Evolutionary conservation across 169 alveolate species (phyloP).

Genomic region (Eimeria acervulina): DNA sequence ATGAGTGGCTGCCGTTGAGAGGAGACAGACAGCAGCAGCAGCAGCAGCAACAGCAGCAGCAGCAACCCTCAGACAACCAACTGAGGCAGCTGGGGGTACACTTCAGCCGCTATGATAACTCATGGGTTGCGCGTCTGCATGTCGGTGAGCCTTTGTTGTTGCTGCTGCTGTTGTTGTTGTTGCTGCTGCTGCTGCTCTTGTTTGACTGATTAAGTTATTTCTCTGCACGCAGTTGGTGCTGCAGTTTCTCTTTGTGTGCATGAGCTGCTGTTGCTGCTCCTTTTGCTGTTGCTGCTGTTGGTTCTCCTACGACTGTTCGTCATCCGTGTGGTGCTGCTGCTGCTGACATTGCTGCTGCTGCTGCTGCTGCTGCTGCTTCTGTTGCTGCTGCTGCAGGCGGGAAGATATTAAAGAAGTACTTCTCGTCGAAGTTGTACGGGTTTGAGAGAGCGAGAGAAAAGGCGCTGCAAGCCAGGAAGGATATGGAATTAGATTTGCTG

Average conservation of each 20-base stretch:
- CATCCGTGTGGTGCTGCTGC: neutral
- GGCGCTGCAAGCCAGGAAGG: slow-evolving; percentile 74
- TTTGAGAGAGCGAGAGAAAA: slow-evolving; percentile 75
- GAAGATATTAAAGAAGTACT: slow-evolving; percentile 71
- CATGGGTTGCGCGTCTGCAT: slow-evolving; percentile 74
- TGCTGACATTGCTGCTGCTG: neutral
- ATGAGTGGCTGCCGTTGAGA: slow-evolving; percentile 35
- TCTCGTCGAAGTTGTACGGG: slow-evolving; percentile 79
- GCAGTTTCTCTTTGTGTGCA: neutral
- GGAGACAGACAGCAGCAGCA: slow-evolving; percentile 53
- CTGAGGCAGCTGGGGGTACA: slow-evolving; percentile 78
- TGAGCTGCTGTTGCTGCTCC: neutral
- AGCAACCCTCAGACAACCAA: slow-evolving; percentile 49
- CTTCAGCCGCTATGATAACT: slow-evolving; percentile 77
- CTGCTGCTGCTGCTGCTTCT: slow-evolving; percentile 68
- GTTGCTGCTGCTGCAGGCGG: slow-evolving; percentile 73
- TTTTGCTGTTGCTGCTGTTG: neutral
- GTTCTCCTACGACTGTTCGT: neutral
- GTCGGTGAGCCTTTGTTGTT: slow-evolving; percentile 60
- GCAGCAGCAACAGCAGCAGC: slow-evolving; percentile 65
- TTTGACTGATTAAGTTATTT: too few species aligned
- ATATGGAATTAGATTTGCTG: slow-evolving; percentile 73
- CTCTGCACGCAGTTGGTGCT: too few species aligned
- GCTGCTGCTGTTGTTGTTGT: slow-evolving; percentile 45
- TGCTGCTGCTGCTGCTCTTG: slow-evolving; percentile 28